Evolutionary conservation across 108 stramenopile genomes (phyloP).

Genomic region (Chaetoceros muelleri): DNA sequence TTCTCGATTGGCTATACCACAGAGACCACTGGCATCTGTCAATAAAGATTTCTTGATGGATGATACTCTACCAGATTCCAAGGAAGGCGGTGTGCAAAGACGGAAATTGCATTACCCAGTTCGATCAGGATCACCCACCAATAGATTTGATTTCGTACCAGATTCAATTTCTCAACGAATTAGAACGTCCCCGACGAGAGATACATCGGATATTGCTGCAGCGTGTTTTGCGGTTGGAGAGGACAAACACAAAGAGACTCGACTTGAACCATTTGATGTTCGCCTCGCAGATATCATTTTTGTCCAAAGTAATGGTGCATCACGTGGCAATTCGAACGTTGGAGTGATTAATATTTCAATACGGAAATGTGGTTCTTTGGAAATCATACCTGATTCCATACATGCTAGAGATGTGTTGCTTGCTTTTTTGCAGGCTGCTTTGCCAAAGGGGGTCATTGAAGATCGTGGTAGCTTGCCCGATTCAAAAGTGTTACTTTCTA

Average conservation of each 20-base stretch:
- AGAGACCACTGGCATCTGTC: too few species aligned
- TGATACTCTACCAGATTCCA: too few species aligned
- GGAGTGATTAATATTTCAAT: not conserved
- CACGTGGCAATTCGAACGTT: not conserved
- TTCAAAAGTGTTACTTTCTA: not conserved
- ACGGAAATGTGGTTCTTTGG: not conserved
- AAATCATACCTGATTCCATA: not conserved
- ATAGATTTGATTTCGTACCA: too few species aligned
- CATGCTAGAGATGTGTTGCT: not conserved
- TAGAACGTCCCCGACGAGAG: too few species aligned
- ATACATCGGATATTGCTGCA: not conserved
- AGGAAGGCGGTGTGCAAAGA: too few species aligned
- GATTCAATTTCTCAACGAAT: too few species aligned
- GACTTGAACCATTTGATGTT: not conserved
- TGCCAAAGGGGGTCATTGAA: not conserved
- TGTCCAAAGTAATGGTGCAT: not conserved
- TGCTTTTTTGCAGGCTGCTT: not conserved
- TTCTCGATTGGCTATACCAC: too few species aligned
- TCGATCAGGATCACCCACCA: too few species aligned
- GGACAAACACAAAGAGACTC: not conserved
- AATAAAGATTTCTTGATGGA: too few species aligned
- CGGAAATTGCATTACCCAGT: too few species aligned
- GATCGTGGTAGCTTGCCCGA: not conserved
- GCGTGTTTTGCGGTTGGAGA: not conserved
- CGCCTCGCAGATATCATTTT: not conserved